Percentiles rank a stretch among this genome's conserved stretches.
Conservation (phyloP, 2,329 filamentous ascomycete species). For the Penicillium rolfsii region DNA sequence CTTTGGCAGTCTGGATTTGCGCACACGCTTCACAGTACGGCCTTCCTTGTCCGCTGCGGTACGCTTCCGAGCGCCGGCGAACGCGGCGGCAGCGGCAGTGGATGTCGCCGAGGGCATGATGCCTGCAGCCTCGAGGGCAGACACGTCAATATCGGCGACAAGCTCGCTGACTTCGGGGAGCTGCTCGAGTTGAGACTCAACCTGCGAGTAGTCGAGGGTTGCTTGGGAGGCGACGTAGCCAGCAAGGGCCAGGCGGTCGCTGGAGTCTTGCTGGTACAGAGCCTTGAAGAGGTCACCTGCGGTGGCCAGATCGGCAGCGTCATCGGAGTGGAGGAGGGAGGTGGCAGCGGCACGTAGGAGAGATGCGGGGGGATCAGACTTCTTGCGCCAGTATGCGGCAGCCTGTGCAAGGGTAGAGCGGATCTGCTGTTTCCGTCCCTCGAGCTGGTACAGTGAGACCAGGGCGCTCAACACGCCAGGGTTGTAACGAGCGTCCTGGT, state of each 20-base stretch:
- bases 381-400: slow-evolving; percentile 76
- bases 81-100: slow-evolving; percentile 37
- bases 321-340: slow-evolving; percentile 75
- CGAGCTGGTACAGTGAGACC: slow-evolving; percentile 75
- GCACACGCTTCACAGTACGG: slow-evolving; percentile 46
- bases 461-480: slow-evolving; percentile 82
- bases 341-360: slow-evolving; percentile 82
- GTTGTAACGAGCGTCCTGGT: slow-evolving; percentile 74
- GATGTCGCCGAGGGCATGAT: slow-evolving; percentile 42
- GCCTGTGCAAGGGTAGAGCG: slow-evolving; percentile 77
- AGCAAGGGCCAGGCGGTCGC: slow-evolving; percentile 71
- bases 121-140: slow-evolving; percentile 50
- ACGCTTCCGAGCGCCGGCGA: slow-evolving; percentile 47
- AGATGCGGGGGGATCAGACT: slow-evolving; percentile 61
- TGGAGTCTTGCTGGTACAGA: slow-evolving; percentile 65
- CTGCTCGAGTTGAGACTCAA: slow-evolving; percentile 40
- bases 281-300: slow-evolving; percentile 79
- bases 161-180: slow-evolving; percentile 48
- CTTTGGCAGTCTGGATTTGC: slow-evolving; percentile 53
- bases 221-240: slow-evolving; percentile 86
- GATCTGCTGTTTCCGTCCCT: slow-evolving; percentile 73
- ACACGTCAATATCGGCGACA: slow-evolving; percentile 48
- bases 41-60: slow-evolving; percentile 38
- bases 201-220: slow-evolving; percentile 48
- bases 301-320: slow-evolving; percentile 66